Conservation (phyloP, 2,329 filamentous ascomycete species). For the Scopulariopsis brevicaulis region DNA sequence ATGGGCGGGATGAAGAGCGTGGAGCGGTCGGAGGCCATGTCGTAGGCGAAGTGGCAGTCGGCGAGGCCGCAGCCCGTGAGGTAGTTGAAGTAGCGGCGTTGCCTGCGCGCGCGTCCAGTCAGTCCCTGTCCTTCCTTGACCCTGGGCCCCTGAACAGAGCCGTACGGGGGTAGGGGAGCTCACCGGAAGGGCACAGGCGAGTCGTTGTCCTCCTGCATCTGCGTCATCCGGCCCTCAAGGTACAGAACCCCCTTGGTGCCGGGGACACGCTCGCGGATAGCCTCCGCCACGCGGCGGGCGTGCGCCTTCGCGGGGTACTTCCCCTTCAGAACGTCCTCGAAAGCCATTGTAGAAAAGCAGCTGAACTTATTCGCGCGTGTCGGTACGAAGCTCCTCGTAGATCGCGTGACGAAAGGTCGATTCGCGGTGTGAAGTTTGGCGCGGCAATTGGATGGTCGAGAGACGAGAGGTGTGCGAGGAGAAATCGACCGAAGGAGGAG, state of each 20-base stretch:
- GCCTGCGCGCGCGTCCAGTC: conserved; percentile 32
- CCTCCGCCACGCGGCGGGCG: conserved; percentile 70
- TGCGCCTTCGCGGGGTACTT: conserved; percentile 82
- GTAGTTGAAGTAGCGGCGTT: conserved; percentile 92
- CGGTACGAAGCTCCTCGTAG: neutral
- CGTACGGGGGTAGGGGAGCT: neutral
- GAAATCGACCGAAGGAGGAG: neutral
- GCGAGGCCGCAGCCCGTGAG: conserved; percentile 73
- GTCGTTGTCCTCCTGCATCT: conserved; percentile 83
- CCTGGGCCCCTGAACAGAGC: conserved; percentile 2
- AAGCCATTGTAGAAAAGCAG: conserved; percentile 9
- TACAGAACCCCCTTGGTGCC: conserved; percentile 65
- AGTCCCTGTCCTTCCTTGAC: neutral
- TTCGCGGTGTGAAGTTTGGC: neutral
- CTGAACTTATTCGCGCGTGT: neutral
- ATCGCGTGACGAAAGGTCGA: neutral
- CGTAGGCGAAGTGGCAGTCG: conserved; percentile 72
- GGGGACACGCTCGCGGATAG: conserved; percentile 57
- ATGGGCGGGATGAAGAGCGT: conserved; percentile 87
- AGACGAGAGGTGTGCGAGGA: neutral
- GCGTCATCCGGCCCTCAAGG: conserved; percentile 73
- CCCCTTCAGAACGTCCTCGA: conserved; percentile 41
- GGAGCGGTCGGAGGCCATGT: conserved; percentile 59
- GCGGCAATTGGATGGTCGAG: neutral
- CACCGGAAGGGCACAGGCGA: conserved; percentile 71